Conservation (phyloP, 2,329 filamentous ascomycete genomes). For the Monascus ruber region DNA sequence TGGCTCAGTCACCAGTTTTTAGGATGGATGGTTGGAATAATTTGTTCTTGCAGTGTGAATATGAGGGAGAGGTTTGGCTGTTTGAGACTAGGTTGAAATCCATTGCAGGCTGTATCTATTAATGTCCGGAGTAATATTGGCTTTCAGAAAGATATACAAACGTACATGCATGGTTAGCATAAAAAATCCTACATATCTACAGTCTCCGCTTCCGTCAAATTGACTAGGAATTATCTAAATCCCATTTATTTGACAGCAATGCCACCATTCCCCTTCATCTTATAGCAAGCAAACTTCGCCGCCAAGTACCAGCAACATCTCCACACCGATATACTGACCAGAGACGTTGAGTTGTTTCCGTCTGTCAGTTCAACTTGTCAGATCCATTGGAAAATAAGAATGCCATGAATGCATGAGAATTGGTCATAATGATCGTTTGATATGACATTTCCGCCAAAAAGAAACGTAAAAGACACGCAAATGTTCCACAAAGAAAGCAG, state of each 20-base stretch:
- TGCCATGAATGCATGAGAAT: slow-evolving; percentile 26
- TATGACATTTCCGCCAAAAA: slow-evolving; percentile 23
- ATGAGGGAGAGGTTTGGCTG: no score
- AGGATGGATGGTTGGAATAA: no score
- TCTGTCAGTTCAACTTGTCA: slow-evolving; percentile 11
- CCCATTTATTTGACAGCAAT: no score
- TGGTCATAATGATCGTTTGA: slow-evolving; percentile 29
- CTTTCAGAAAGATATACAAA: not conserved
- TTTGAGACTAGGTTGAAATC: no score
- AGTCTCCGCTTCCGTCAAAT: not conserved
- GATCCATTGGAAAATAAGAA: slow-evolving; percentile 18
- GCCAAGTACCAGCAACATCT: no score
- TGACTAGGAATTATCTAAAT: no score
- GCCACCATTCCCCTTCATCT: no score
- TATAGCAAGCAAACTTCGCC: no score
- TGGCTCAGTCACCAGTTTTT: no score
- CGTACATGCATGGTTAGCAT: slow-evolving; percentile 1
- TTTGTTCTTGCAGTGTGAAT: no score
- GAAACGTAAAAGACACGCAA: slow-evolving; percentile 13
- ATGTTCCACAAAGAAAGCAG: slow-evolving; percentile 13
- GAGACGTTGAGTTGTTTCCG: slow-evolving; percentile 8
- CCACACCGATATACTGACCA: not conserved
- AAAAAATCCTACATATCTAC: not conserved
- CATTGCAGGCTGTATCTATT: no score
- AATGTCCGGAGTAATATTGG: not conserved